phyloP scores from a whole-genome alignment of 805 yeast genomes.

The Yueomyces sp. region DNA sequence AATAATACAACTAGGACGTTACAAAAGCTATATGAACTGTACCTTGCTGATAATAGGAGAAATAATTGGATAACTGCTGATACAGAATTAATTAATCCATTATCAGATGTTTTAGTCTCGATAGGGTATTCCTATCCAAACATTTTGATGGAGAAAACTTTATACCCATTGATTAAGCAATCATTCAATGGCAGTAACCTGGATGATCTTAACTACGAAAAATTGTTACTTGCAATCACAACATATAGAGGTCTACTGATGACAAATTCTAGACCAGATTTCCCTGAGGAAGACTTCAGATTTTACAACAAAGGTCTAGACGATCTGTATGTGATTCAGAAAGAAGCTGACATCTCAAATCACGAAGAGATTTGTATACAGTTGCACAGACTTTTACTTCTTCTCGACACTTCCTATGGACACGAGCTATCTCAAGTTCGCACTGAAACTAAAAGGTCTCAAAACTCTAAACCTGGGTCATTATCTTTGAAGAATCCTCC shows the following conservation, averaged over 20 bases:
- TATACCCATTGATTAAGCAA: constrained; percentile 53
- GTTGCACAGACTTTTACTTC: constrained; percentile 39
- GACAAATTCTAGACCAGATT: constrained; percentile 58
- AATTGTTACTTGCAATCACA: constrained; percentile 51
- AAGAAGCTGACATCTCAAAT: constrained; percentile 21
- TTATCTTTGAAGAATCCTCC: constrained; percentile 31
- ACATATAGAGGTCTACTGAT: constrained; percentile 60
- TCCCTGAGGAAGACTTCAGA: constrained; percentile 40
- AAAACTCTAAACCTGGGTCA: constrained; percentile 27
- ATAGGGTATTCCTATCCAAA: constrained; percentile 71
- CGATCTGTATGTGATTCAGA: constrained; percentile 20
- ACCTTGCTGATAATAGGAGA: constrained; percentile 52
- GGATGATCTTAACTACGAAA: constrained; percentile 59
- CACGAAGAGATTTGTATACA: constrained; percentile 63
- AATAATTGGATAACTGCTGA: constrained; percentile 71
- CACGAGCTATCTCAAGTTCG: constrained; percentile 28
- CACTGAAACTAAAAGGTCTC: constrained; percentile 21
- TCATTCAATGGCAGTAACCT: constrained; percentile 44
- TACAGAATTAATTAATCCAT: constrained; percentile 42
- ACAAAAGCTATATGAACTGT: constrained; percentile 43
- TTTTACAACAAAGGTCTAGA: constrained; percentile 22
- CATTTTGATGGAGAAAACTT: constrained; percentile 63
- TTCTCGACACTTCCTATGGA: constrained; percentile 51
- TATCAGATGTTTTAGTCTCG: constrained; percentile 62
- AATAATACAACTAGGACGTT: constrained; percentile 76